These are phyloP conservation scores for Arabidopsis arenosa DNA, from an alignment of 345 rosid genomes.

Conservation along the genomic window DNA sequence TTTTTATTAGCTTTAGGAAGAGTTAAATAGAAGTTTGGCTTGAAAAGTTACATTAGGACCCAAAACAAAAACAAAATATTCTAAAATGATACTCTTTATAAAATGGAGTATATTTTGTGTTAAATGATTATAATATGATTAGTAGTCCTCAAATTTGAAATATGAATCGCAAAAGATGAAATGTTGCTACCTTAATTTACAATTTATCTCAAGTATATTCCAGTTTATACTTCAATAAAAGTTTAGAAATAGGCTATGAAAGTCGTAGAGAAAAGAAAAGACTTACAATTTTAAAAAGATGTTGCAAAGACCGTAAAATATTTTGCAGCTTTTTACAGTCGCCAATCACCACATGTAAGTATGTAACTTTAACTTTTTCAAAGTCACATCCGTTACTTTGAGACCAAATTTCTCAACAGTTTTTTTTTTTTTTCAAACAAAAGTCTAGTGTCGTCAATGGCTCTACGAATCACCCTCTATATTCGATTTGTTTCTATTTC, in stretches of 20 bases:
- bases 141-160: neutral
- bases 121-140: neutral
- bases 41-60: neutral
- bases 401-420: neutral
- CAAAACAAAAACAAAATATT: neutral
- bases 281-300: neutral
- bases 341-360: neutral
- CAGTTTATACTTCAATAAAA: neutral
- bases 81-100: neutral
- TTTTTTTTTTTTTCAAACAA: no score
- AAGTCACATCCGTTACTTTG: neutral
- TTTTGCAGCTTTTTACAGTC: neutral
- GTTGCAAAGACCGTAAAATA: neutral
- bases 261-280: neutral
- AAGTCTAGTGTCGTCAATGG: neutral
- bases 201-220: neutral
- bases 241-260: neutral
- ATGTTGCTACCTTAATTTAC: neutral
- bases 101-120: neutral
- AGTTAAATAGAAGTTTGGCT: neutral
- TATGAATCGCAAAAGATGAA: neutral
- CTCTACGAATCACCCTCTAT: neutral
- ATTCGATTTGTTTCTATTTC: conserved; percentile 3
- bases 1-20: neutral
- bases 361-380: neutral